phyloP scores from a whole-genome alignment of 495 filamentous ascomycete genomes.

The Viridothelium virens region DNA sequence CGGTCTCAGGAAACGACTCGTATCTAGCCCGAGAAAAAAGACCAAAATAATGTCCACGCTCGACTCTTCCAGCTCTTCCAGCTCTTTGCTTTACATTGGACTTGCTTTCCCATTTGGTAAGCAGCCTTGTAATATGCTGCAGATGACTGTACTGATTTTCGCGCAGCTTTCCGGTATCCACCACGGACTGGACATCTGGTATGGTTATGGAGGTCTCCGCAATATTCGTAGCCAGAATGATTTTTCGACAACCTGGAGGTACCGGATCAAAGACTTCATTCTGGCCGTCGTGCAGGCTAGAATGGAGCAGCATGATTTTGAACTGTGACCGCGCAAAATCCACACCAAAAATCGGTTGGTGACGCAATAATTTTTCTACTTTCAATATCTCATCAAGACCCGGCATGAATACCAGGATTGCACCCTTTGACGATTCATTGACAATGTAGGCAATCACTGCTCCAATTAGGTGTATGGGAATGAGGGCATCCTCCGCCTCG shows the following conservation, averaged over 20 bases:
- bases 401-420: constrained; percentile 53
- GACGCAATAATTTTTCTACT: constrained; percentile 33
- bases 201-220: constrained; percentile 56
- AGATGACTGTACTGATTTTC: constrained; percentile 45
- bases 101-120: constrained; percentile 48
- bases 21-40: constrained; percentile 45
- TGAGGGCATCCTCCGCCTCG: constrained; percentile 39
- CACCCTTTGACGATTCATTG: constrained; percentile 42
- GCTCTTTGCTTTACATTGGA: constrained; percentile 50
- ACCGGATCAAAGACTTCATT: constrained; percentile 41
- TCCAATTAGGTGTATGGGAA: constrained; percentile 44
- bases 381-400: constrained; percentile 46
- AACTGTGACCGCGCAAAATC: constrained; percentile 44
- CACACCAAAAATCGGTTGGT: constrained; percentile 31
- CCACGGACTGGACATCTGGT: constrained; percentile 50
- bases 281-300: constrained; percentile 40
- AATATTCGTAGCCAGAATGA: constrained; percentile 54
- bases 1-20: constrained; percentile 41
- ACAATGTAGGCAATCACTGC: constrained; percentile 46
- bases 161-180: constrained; percentile 50
- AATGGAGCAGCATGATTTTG: constrained; percentile 47
- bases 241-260: constrained; percentile 45
- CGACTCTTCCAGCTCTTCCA: constrained; percentile 52
- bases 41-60: constrained; percentile 52
- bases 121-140: constrained; percentile 40